Base-by-base conservation (phyloP, 2,329 filamentous ascomycete genomes). In the Neoarthrinium moseri region DNA sequence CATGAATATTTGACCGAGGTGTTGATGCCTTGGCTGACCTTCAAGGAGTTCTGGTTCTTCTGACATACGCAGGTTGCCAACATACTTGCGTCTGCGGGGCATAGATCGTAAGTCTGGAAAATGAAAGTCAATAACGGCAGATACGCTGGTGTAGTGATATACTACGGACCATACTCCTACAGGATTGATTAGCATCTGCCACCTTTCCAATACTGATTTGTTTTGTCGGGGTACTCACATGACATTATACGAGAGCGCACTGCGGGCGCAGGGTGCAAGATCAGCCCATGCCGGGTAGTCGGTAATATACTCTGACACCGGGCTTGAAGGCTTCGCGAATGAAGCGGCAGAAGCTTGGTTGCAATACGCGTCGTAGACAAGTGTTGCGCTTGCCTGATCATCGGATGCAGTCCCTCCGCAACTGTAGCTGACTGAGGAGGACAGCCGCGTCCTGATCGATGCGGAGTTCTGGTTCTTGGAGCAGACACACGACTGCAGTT, bases 401-500 rank as follows among this genome's bases (percentile, higher is more conserved):
- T 75, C 71, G 7, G 65, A 72, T 7, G 75, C 76, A 1, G 69
- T 70, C 3, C 58, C 58, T 22, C 73, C 73, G 49, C 77, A 80
- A 34, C 58, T 66, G 32, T 62, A 65, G 46, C 62, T 66, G 20
- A 79, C 56, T 4, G 66, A 68, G 12, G 46, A 54, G 8, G 69
- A 70, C 18, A 80, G 62, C 5, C 51, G 55, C 2, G 63, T 60
- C 12, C 63, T 60, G 43, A 79, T 56, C 4, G 66, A 61, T 4
- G 59, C 63, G 13, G 65, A 61, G 48, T 70, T 68, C 38, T 64
- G 67, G 50, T 69, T 66, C 55, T 76, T 73, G 12, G 71, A 72
- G 61, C 77, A 81, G n/a, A 77, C 66, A 47, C 77, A 81, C 7
- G 68, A 70, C 51, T 79, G 75, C 7, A 80, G 59, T 4, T 65